Base-by-base conservation (phyloP, 169 alveolate species). In the Babesia divergens region DNA sequence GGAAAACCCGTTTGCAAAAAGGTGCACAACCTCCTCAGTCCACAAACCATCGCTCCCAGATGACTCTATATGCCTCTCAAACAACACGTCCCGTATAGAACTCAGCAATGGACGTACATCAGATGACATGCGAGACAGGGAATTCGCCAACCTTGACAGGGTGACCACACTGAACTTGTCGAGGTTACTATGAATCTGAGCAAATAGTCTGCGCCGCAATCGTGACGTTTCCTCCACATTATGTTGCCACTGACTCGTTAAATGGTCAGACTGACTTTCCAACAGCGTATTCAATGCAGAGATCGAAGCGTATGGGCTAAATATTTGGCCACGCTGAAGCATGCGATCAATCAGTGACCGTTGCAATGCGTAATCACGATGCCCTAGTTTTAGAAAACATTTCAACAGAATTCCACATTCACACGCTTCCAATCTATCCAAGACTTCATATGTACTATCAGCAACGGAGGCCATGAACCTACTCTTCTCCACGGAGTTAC, bases 351-450 rank as follows among this genome's bases (percentile, higher is more conserved):
- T 40, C 69, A 80, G 28, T 16, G 60, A 51, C 0, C 43, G 29
- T 34, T 53, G 65, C 20, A 80, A 47, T 14, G 38, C 56, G 24
- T 28, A 28, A 40, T 80, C 65, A 20, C 56, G 43, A 38, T 59
- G 26, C 1, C 40, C 59, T 9, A 70, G 13, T 58, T 80, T 80
- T 11, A 3, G 44, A 5, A 80, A 60, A 28, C 88, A 80, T 6
- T 64, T 22, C 8, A 80, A 47, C 13, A 80, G 28, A 1, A 80
- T 69, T 9, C 88, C 88, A 28, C 83, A 68, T 24, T 80, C 88
- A 6, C 51, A 24, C 16, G 75, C 77, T 7, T 34, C 14, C 18
- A 68, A 40, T 2, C n/a, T 16, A 32, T 55, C 79, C 14, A 80
- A 8, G 14, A 31, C 28, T n/a, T 80, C 88, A 5, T 31, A 35